These are phyloP conservation scores for Diaporthe velutina DNA, from an alignment of 2,329 filamentous ascomycete genomes.

Conservation along the genomic window DNA sequence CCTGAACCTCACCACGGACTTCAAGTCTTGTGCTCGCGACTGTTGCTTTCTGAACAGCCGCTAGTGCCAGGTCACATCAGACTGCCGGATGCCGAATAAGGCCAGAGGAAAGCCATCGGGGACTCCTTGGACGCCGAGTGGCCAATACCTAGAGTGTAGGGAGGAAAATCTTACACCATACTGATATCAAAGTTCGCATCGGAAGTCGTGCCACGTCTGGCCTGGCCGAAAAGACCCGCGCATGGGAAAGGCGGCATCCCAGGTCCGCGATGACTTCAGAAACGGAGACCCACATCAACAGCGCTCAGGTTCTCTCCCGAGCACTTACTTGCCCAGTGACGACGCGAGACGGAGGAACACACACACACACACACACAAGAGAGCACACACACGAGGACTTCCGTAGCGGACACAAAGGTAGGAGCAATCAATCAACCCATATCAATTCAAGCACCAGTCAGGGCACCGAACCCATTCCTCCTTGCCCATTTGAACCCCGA, in stretches of 20 bases:
- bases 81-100: too few relatives aligned
- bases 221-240: too few relatives aligned
- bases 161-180: not conserved
- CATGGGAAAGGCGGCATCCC: too few relatives aligned
- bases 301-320: not conserved
- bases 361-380: not conserved
- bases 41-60: fast-evolving
- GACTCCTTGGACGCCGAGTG: too few relatives aligned
- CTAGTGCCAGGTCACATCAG: too few relatives aligned
- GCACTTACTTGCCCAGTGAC: not conserved
- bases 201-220: too few relatives aligned
- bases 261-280: too few relatives aligned
- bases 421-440: not conserved
- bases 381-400: not conserved
- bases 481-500: not conserved
- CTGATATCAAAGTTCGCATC: not conserved
- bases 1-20: too few relatives aligned
- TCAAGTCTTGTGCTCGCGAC: too few relatives aligned
- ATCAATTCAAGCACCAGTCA: not conserved
- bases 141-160: too few relatives aligned
- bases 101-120: not conserved
- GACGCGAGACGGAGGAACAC: not conserved
- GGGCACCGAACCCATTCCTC: not conserved
- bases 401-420: not conserved
- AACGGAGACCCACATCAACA: not conserved